Evolutionary conservation across 345 rosid species (phyloP), one percentile per base, ranked within the genome.

Genomic region (Populus deltoides): DNA sequence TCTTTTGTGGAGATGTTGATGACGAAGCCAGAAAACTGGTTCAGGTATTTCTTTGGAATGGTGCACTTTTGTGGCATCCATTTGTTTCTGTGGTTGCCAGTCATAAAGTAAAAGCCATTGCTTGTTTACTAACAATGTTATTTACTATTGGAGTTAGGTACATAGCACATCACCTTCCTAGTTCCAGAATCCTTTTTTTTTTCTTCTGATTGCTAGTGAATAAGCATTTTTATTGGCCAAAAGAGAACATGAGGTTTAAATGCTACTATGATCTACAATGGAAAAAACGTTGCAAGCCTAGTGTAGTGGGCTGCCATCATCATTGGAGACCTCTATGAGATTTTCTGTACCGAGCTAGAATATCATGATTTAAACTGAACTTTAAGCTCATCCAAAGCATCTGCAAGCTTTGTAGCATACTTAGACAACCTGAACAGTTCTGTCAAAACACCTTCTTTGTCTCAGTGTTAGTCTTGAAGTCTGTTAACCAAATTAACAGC

Each of bases 1-100:
- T 93, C 90, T 93, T 91, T 76, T 95, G 98, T 86, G 98, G 97
- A 75, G 89, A 93, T 75, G 97, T 92, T 36, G 91, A 88, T 29
- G 92, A 90, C 45, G 88, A 92, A 68, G 97, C 98, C 33, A 89
- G 85, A 84, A 88, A 87, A 57, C 87, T 95, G 76, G 97, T 95
- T 63, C 81, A 92, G 96, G 99, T 94, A 84, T 70, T 31, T 24
- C 73, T 78, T 31, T 83, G 18, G 59, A 33, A 72, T 47, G 53
- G 17, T 45, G 17, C 18, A 15, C 53, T 47, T 47, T 15, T 47
- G 53, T 15, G 18, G 17, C 18, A 47, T 47, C 53, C 53, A 6
- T 29, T 43, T 66, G 9, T 75, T 29, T 68, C 27, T 72, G 15
- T 29, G 55, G 18, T 22, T 72, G 57, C 39, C 20, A 33, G 16